Percentiles rank a stretch among this genome's conserved stretches.
These are phyloP conservation scores for Pleurotus salmoneostramineus DNA, from an alignment of 768 basidiomycete genomes.

Conservation along the genomic window DNA sequence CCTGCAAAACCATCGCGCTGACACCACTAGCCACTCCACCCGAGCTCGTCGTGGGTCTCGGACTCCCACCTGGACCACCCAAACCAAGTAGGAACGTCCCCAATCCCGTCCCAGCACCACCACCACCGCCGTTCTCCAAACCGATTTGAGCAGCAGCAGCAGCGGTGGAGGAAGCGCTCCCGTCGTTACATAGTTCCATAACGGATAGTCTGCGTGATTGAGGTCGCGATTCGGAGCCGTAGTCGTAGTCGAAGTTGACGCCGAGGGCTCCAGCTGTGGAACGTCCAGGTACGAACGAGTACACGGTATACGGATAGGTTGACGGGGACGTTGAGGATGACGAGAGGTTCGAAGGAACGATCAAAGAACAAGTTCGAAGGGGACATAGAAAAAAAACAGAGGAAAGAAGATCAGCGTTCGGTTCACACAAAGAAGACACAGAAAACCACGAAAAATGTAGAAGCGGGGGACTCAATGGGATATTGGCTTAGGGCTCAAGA, in stretches of 20 bases:
- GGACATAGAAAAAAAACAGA: too few relatives aligned
- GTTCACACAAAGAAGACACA: too few relatives aligned
- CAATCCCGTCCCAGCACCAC: not conserved
- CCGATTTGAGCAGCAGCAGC: conserved; percentile 14
- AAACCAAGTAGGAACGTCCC: not conserved
- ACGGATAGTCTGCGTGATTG: conserved; percentile 78
- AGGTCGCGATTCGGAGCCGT: conserved; percentile 72
- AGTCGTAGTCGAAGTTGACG: conserved; percentile 49
- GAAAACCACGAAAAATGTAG: too few relatives aligned
- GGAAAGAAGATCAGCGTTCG: too few relatives aligned
- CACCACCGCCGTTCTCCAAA: not conserved
- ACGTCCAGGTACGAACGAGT: too few relatives aligned
- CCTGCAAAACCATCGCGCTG: not conserved
- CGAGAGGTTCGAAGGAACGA: too few relatives aligned
- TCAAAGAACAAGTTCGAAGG: too few relatives aligned
- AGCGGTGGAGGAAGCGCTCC: conserved; percentile 21
- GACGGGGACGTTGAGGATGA: too few relatives aligned
- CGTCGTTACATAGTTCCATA: conserved; percentile 87
- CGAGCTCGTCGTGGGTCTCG: not conserved
- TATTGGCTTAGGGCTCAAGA: too few relatives aligned
- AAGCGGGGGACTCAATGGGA: too few relatives aligned
- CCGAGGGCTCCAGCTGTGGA: conserved; percentile 9
- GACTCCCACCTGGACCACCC: not conserved
- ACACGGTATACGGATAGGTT: too few relatives aligned
- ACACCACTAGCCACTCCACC: conserved; percentile 2